Conservation (phyloP, 2,329 filamentous ascomycete genomes). For the Rachicladosporium sp. region DNA sequence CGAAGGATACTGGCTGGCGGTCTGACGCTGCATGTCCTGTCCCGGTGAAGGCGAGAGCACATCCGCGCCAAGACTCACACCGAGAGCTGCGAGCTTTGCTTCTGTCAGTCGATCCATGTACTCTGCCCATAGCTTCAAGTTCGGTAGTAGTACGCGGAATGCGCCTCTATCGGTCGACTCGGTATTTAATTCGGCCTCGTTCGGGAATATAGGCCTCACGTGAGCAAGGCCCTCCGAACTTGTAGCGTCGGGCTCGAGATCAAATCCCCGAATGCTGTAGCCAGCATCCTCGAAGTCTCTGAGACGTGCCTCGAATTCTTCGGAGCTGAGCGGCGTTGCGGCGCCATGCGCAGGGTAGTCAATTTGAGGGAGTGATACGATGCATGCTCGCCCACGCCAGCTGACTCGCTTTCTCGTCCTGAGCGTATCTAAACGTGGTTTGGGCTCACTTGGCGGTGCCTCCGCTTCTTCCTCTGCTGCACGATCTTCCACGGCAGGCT, state of each 20-base stretch:
- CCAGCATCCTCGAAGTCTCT: conserved; percentile 56
- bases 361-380: conserved; percentile 32
- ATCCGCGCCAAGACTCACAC: conserved; percentile 69
- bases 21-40: conserved; percentile 53
- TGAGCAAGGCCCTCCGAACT: conserved; percentile 36
- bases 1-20: conserved; percentile 62
- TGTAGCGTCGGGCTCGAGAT: conserved; percentile 35
- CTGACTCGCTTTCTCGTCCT: conserved; percentile 32
- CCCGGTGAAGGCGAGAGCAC: conserved; percentile 40
- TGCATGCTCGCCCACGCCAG: conserved; percentile 34
- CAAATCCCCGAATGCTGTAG: conserved; percentile 57
- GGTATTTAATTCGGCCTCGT: conserved; percentile 28
- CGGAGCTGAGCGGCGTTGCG: conserved; percentile 31
- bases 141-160: conserved; percentile 54
- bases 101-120: conserved; percentile 78
- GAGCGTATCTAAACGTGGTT: conserved; percentile 17
- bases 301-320: conserved; percentile 50
- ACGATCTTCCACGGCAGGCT: conserved; percentile 5
- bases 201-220: conserved; percentile 58
- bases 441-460: conserved; percentile 5
- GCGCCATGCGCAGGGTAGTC: conserved; percentile 31
- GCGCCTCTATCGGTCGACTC: conserved; percentile 46
- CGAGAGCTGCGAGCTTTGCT: conserved; percentile 81
- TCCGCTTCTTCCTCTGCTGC: conserved; percentile 3
- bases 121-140: conserved; percentile 59